phyloP scores from a whole-genome alignment of 2,329 filamentous ascomycete genomes.

The Microdochium trichocladiopsis region DNA sequence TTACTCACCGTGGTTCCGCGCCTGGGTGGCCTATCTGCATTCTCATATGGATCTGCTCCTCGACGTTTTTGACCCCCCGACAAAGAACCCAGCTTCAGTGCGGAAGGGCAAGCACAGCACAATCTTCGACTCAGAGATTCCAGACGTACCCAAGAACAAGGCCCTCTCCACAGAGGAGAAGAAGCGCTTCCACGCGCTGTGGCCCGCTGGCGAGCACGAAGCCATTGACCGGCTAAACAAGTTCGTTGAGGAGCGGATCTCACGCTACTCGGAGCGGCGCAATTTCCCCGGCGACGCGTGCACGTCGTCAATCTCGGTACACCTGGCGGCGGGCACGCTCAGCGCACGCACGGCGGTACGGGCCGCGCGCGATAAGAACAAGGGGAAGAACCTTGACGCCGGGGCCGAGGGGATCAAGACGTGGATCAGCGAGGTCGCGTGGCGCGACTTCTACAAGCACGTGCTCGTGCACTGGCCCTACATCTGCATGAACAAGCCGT shows the following conservation, averaged over 20 bases:
- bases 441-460: slow-evolving; percentile 85
- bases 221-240: slow-evolving; percentile 55
- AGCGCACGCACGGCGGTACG: slow-evolving; percentile 61
- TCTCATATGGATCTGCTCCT: slow-evolving; percentile 57
- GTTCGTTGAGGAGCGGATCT: slow-evolving; percentile 60
- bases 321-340: slow-evolving; percentile 59
- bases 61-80: slow-evolving; percentile 50
- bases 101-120: slow-evolving; percentile 18
- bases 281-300: slow-evolving; percentile 57
- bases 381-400: slow-evolving; percentile 55
- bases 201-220: slow-evolving; percentile 71
- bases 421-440: slow-evolving; percentile 80
- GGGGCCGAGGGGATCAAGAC: slow-evolving; percentile 58
- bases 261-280: slow-evolving; percentile 53
- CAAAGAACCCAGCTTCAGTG: slow-evolving; percentile 42
- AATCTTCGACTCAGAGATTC: slow-evolving; percentile 52
- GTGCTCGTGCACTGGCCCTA: slow-evolving; percentile 83
- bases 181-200: slow-evolving; percentile 49
- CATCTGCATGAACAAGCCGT: slow-evolving; percentile 60
- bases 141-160: slow-evolving; percentile 57
- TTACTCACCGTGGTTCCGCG: slow-evolving; percentile 73
- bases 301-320: slow-evolving; percentile 66
- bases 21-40: slow-evolving; percentile 70
- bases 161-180: slow-evolving; percentile 50
- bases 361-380: slow-evolving; percentile 42